phyloP scores from a whole-genome alignment of 2,329 filamentous ascomycete species.

The Beauveria rudraprayagi region DNA sequence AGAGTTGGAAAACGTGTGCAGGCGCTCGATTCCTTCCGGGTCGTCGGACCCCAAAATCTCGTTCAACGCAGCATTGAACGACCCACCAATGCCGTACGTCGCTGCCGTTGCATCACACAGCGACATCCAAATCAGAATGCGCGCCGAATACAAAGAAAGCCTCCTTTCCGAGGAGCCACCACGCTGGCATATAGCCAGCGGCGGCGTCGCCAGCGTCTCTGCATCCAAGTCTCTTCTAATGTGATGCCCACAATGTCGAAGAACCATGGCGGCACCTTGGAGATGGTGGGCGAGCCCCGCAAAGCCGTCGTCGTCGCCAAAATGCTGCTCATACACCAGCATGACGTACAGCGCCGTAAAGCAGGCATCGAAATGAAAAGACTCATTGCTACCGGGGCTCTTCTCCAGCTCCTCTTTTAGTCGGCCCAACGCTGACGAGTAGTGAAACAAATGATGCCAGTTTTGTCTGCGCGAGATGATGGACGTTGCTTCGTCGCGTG shows the following conservation, averaged over 20 bases:
- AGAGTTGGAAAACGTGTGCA: slow-evolving; percentile 26
- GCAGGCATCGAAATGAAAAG: slow-evolving; percentile 23
- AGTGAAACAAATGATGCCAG: slow-evolving; percentile 21
- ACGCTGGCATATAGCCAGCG: neutral
- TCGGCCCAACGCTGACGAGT: slow-evolving; percentile 23
- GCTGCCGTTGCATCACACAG: slow-evolving; percentile 23
- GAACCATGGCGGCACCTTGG: slow-evolving; percentile 22
- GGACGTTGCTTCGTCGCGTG: slow-evolving; percentile 14
- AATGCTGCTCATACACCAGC: slow-evolving; percentile 29
- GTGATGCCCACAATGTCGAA: slow-evolving; percentile 19
- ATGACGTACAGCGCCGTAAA: slow-evolving; percentile 26
- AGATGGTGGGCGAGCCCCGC: slow-evolving; percentile 24
- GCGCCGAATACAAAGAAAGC: slow-evolving; percentile 25
- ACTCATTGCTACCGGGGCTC: slow-evolving; percentile 9
- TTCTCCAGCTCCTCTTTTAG: slow-evolving; percentile 23
- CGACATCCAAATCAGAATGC: slow-evolving; percentile 26
- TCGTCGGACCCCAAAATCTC: slow-evolving; percentile 4
- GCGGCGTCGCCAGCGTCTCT: neutral
- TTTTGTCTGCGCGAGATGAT: neutral
- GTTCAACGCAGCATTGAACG: slow-evolving; percentile 21
- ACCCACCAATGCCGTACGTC: slow-evolving; percentile 25
- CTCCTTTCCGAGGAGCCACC: neutral
- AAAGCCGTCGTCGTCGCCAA: slow-evolving; percentile 26
- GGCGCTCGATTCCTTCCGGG: slow-evolving; percentile 18
- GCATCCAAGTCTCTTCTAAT: neutral